Evolutionary conservation across 495 filamentous ascomycete genomes (phyloP).

Genomic region (Xylaria grammica): DNA sequence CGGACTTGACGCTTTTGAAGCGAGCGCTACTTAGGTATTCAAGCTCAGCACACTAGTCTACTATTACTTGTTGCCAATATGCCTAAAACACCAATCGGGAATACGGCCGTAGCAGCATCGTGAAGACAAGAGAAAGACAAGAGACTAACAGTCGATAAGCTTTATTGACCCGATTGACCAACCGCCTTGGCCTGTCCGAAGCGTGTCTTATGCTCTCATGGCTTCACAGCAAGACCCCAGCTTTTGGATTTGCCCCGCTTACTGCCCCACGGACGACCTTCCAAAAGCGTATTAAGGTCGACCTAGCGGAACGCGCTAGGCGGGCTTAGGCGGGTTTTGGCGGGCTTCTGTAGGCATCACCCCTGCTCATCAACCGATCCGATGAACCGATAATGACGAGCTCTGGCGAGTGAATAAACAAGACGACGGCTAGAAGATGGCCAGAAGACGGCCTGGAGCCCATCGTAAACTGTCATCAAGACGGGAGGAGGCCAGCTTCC

Average conservation of each 20-base stretch:
- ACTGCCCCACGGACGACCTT: conserved; percentile 3
- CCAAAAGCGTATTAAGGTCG: not conserved
- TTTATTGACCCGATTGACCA: conserved; percentile 3
- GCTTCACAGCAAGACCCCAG: too few relatives aligned
- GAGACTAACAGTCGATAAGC: conserved; percentile 13
- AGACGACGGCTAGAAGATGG: not conserved
- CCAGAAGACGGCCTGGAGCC: too few relatives aligned
- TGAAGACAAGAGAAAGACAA: not conserved
- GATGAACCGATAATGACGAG: conserved; percentile 11
- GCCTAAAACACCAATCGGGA: too few relatives aligned
- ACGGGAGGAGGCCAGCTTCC: not conserved
- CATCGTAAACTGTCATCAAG: too few relatives aligned
- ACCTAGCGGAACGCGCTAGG: not conserved
- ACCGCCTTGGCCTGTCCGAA: conserved; percentile 9
- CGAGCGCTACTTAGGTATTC: too few relatives aligned
- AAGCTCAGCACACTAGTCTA: too few relatives aligned
- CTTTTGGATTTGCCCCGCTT: conserved; percentile 13
- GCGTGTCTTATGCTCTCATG: too few relatives aligned
- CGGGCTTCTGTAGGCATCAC: too few relatives aligned
- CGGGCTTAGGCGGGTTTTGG: too few relatives aligned
- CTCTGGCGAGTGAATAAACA: not conserved
- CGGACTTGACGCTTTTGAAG: too few relatives aligned
- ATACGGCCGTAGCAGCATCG: too few relatives aligned
- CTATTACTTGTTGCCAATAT: too few relatives aligned
- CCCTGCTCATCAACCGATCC: not conserved